A percentile compares a stretch with the other conserved stretches of the same genome.
Conservation (phyloP, 257 asterid genomes). For the Solanum megistacrolobum region DNA sequence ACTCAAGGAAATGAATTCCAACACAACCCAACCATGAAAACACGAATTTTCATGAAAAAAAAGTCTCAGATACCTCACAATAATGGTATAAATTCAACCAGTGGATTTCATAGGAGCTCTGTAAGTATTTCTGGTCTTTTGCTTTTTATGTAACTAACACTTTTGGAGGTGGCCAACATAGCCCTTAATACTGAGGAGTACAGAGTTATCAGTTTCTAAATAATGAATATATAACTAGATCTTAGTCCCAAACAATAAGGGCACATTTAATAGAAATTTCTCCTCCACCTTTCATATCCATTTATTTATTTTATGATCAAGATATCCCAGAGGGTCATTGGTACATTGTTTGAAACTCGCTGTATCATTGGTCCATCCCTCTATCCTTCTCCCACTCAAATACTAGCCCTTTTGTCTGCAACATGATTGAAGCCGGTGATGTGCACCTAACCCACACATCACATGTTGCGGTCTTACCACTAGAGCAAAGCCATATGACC, state of each 20-base stretch:
- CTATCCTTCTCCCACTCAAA: background rate
- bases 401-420: background rate
- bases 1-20: background rate
- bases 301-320: background rate
- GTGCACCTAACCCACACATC: background rate
- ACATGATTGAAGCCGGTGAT: background rate
- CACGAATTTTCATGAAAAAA: background rate
- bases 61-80: background rate
- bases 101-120: background rate
- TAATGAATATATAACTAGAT: background rate
- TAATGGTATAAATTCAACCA: background rate
- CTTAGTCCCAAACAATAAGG: background rate
- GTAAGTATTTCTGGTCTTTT: background rate
- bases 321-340: background rate
- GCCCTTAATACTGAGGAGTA: background rate
- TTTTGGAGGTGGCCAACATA: background rate
- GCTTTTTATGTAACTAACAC: background rate
- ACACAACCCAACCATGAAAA: background rate
- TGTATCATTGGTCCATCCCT: background rate
- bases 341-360: background rate
- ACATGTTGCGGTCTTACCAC: background rate
- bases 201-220: background rate
- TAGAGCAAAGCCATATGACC: background rate
- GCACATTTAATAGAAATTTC: background rate
- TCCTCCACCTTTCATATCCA: background rate